These are phyloP conservation scores for Rhodocollybia butyracea DNA, from an alignment of 768 basidiomycete genomes.

Conservation along the genomic window DNA sequence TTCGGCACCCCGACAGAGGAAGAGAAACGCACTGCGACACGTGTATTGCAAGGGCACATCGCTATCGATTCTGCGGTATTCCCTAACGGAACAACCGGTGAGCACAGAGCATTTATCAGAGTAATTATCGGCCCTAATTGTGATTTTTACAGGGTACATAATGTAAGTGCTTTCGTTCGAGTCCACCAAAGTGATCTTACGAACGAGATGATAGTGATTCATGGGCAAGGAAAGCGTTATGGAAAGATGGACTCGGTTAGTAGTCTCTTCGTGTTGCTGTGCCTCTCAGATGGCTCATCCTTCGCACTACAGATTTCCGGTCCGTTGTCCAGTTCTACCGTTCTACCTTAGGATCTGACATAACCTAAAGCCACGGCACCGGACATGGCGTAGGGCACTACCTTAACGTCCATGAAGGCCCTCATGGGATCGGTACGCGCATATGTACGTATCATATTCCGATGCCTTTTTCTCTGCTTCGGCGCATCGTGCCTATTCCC, in stretches of 20 bases:
- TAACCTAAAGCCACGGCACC: slow-evolving; percentile 71
- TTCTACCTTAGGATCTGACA: not conserved
- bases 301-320: slow-evolving; percentile 76
- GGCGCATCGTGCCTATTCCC: too few species aligned
- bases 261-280: too few species aligned
- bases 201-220: slow-evolving; percentile 81
- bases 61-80: slow-evolving; percentile 84
- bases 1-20: slow-evolving; percentile 83
- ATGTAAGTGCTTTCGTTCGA: slow-evolving; percentile 37
- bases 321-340: slow-evolving; percentile 20
- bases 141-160: slow-evolving; percentile 40
- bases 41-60: slow-evolving; percentile 90
- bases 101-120: slow-evolving; percentile 22
- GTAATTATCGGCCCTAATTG: too few species aligned
- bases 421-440: slow-evolving; percentile 49
- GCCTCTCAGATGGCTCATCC: too few species aligned
- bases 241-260: slow-evolving; percentile 85
- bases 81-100: slow-evolving; percentile 76
- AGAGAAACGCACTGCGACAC: slow-evolving; percentile 85
- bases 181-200: not conserved
- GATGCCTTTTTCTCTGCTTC: not conserved
- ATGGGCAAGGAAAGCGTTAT: slow-evolving; percentile 74
- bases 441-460: slow-evolving; percentile 22
- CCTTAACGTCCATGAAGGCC: slow-evolving; percentile 92
- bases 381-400: slow-evolving; percentile 95